Conservation (phyloP, 768 basidiomycete genomes). For the Tricholoma matsutake region DNA sequence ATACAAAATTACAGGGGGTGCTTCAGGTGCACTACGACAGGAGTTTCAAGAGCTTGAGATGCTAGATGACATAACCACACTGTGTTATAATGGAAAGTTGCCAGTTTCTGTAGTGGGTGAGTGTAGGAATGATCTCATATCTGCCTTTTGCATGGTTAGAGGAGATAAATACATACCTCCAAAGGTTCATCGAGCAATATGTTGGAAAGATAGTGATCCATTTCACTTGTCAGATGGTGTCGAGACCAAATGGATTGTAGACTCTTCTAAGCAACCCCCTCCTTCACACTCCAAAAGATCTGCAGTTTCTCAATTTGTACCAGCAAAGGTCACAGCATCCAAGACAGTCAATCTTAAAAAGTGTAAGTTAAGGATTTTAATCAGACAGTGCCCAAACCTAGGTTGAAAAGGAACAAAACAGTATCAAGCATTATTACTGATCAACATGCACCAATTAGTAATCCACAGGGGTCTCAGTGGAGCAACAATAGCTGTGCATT, state of each 20-base stretch:
- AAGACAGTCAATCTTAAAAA: neutral
- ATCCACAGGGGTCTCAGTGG: too few relatives aligned
- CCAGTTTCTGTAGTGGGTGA: too few relatives aligned
- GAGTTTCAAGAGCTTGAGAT: too few relatives aligned
- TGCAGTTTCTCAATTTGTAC: neutral
- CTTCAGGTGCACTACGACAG: too few relatives aligned
- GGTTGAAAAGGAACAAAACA: neutral
- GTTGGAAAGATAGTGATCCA: slow-evolving; percentile 5
- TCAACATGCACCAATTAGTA: neutral
- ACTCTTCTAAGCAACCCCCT: neutral
- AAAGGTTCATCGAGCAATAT: too few relatives aligned
- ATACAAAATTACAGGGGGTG: slow-evolving; percentile 24
- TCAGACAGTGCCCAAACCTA: neutral
- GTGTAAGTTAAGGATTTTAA: neutral
- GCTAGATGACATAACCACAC: too few relatives aligned
- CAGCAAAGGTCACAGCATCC: neutral
- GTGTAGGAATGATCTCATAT: too few relatives aligned
- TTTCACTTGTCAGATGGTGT: neutral
- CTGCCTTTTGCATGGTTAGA: too few relatives aligned
- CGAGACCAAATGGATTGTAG: slow-evolving; percentile 3
- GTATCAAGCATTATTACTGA: neutral
- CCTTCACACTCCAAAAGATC: neutral
- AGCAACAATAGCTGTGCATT: too few relatives aligned
- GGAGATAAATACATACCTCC: too few relatives aligned
- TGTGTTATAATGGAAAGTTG: too few relatives aligned